These are phyloP conservation scores for Ophiocordyceps sinensis DNA, from an alignment of 2,329 filamentous ascomycete genomes.

Conservation along the genomic window DNA sequence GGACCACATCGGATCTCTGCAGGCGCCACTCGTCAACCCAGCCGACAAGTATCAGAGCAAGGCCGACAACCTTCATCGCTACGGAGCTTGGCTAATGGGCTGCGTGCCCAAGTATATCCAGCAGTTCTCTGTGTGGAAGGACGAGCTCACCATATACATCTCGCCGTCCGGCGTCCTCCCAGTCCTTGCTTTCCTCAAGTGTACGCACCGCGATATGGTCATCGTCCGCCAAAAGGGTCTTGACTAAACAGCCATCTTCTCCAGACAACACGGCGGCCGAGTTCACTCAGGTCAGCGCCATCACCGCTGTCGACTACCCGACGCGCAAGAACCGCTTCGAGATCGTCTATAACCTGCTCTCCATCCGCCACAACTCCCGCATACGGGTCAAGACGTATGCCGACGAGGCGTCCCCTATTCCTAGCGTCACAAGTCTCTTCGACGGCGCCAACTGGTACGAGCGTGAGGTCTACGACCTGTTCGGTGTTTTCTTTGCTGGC, in stretches of 20 bases:
- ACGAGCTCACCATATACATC: constrained; percentile 92
- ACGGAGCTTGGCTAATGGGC: constrained; percentile 93
- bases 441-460: constrained; percentile 99
- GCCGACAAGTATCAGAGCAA: constrained; percentile 85
- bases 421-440: constrained; percentile 72
- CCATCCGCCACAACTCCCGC: constrained; percentile 88
- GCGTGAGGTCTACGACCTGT: constrained; percentile 93
- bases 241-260: background rate
- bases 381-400: constrained; percentile 98
- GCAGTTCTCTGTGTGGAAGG: constrained; percentile 99
- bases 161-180: constrained; percentile 77
- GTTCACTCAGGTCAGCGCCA: constrained; percentile 83
- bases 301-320: constrained; percentile 92
- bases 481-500: constrained; percentile 89
- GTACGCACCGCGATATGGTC: constrained; percentile 20
- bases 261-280: constrained; percentile 89
- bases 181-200: constrained; percentile 86
- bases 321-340: constrained; percentile 94
- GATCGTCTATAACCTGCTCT: constrained; percentile 93
- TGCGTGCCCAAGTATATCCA: constrained; percentile 96
- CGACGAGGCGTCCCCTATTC: constrained; percentile 87
- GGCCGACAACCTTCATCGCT: constrained; percentile 77
- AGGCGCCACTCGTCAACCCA: constrained; percentile 74
- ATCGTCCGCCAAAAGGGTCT: background rate
- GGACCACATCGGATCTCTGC: constrained; percentile 46